Conservation (phyloP, 2,329 filamentous ascomycete genomes). For the Ceratocystis cubensis region DNA sequence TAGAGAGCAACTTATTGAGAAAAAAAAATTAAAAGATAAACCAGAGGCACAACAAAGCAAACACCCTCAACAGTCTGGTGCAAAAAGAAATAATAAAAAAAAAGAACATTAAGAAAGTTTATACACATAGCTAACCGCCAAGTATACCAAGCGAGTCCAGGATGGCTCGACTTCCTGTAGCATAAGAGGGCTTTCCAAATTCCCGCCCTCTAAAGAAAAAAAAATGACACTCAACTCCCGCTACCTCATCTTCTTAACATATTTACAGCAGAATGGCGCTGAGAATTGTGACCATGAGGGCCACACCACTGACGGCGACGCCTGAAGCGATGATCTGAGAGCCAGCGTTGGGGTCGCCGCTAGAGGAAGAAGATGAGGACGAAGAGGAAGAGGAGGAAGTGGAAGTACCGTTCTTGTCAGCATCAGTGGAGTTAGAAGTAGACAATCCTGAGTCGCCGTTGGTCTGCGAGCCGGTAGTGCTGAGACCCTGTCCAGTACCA, state of each 20-base stretch:
- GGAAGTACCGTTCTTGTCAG: constrained; percentile 22
- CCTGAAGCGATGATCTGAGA: constrained; percentile 26
- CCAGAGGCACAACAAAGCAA: neutral
- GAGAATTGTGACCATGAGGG: constrained; percentile 30
- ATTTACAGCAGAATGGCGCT: constrained; percentile 32
- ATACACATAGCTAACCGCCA: constrained; percentile 18
- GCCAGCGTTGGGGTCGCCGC: constrained; percentile 26
- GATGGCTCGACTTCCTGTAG: neutral
- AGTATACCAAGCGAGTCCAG: neutral
- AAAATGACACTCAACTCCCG: constrained; percentile 3
- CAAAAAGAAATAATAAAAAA: constrained; percentile 8
- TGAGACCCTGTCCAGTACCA: constrained; percentile 41
- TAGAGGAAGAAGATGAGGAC: constrained; percentile 23
- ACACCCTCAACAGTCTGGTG: neutral
- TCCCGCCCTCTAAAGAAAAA: constrained; percentile 10
- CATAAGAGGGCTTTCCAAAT: neutral
- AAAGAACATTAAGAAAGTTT: constrained; percentile 16
- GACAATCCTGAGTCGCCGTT: constrained; percentile 36
- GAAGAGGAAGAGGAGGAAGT: neutral
- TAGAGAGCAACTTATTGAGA: neutral
- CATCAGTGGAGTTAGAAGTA: constrained; percentile 31
- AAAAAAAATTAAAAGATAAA: neutral
- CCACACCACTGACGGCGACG: constrained; percentile 28
- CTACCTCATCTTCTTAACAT: neutral
- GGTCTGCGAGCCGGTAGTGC: constrained; percentile 42